These are phyloP conservation scores for Margaritispora aquatica DNA, from an alignment of 495 filamentous ascomycete genomes.

Conservation along the genomic window DNA sequence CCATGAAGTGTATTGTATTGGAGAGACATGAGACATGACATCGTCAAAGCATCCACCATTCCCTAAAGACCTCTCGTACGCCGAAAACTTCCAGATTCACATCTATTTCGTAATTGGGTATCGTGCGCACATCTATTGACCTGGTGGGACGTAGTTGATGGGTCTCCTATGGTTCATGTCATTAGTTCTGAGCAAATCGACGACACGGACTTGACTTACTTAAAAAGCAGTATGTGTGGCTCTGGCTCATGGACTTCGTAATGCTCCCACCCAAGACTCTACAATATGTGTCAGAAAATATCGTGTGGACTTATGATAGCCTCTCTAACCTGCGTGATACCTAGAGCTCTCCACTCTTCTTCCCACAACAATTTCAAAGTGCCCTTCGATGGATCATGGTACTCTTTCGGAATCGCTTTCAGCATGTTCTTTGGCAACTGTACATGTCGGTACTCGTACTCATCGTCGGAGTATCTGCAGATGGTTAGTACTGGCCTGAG, in stretches of 20 bases:
- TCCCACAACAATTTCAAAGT: constrained; percentile 96
- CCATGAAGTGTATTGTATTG: constrained; percentile 16
- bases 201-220: constrained; percentile 52
- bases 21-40: constrained; percentile 24
- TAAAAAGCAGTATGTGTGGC: constrained; percentile 96
- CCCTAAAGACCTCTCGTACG: constrained; percentile 7
- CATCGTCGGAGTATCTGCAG: constrained; percentile 74
- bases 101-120: constrained; percentile 4
- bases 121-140: constrained; percentile 28
- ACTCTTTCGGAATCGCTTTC: constrained; percentile 91
- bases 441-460: constrained; percentile 92
- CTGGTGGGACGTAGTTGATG: constrained; percentile 75
- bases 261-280: constrained; percentile 98
- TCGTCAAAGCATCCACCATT: constrained; percentile 20
- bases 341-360: constrained; percentile 93
- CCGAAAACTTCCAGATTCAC: constrained; percentile 17
- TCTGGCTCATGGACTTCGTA: constrained; percentile 99
- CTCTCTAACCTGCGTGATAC: constrained; percentile 79
- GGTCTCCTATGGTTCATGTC: constrained; percentile 62
- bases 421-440: constrained; percentile 97
- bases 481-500: background rate
- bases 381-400: constrained; percentile 84
- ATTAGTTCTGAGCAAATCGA: background rate
- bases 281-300: background rate
- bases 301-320: constrained; percentile 3